A percentile compares a stretch with the other conserved stretches of the same genome.
phyloP scores from a whole-genome alignment of 2,329 filamentous ascomycete genomes.

The Pseudogymnoascus sp. region DNA sequence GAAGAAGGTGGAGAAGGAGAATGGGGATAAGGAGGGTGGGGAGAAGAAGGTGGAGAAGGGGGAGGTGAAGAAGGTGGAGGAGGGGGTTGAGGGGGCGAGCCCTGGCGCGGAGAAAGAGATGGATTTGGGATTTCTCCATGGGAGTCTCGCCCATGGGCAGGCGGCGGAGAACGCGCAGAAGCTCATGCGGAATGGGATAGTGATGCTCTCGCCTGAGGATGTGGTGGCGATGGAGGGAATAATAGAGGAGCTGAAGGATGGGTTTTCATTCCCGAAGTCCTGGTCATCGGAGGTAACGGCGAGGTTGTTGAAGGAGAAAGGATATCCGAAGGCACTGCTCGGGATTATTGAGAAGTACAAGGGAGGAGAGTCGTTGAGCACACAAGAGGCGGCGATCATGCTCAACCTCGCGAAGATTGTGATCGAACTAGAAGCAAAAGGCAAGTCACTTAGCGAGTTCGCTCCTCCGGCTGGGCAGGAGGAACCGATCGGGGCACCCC shows the following conservation, averaged over 20 bases:
- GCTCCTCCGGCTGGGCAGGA: background rate
- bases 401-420: background rate
- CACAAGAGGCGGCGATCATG: background rate
- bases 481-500: background rate
- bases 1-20: background rate
- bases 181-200: background rate
- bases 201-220: background rate
- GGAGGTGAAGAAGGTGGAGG: conserved; percentile 14
- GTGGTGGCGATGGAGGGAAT: background rate
- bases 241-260: conserved; percentile 8
- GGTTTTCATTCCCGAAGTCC: conserved; percentile 15
- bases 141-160: background rate
- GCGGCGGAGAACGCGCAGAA: background rate
- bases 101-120: conserved; percentile 9
- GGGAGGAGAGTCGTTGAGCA: conserved; percentile 31
- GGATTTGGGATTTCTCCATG: conserved; percentile 14
- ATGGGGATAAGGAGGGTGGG: background rate
- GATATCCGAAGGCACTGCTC: conserved; percentile 17
- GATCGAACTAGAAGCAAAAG: background rate
- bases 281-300: conserved; percentile 3
- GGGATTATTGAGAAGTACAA: conserved; percentile 24
- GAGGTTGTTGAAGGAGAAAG: conserved; percentile 18
- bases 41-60: conserved; percentile 16
- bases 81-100: conserved; percentile 15
- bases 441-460: background rate